Evolutionary conservation across 805 yeast genomes (phyloP), one percentile per base, ranked within the genome.

Genomic region (Maudiozyma serrabonitensis): DNA sequence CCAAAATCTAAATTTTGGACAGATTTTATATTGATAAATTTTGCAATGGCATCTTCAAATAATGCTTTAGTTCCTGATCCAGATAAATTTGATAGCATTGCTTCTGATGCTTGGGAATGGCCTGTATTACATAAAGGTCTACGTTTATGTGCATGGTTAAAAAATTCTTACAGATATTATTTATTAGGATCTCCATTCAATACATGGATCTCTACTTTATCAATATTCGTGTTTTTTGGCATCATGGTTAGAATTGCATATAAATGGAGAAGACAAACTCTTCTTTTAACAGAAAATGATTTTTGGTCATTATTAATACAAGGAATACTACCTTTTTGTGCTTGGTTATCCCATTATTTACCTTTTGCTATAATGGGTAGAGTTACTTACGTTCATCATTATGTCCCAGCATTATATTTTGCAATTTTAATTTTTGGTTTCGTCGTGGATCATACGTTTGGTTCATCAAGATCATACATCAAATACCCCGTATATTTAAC

Each of bases 341-440:
- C 96, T 11, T 91, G 97, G 97, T 75, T 81, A 41, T 73, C 88
- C 60, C 97, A 91, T 69, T 91, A 74, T 68, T 63, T 86, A 60
- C 98, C 99, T 34, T 91, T 91, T 69, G 79, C 84, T 32, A 69
- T 88, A 52, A 91, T 91, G 99, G 89, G 95, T 12, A 85, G 99
- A 73, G 97, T 93, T 50, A 89, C 95, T 2, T 91, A 93, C 66
- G 93, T 91, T 34, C 99, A 91, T 69, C 99, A 91, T 67, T 91
- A 91, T 68, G 79, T 89, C 56, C 99, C 99, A 13, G 96, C 98
- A 1, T 75, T 90, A 54, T 91, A 86, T 70, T 91, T 91, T 72
- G 98, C 98, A 46, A 83, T 89, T 73, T 71, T 90, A 55, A 82
- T 87, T 15, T 64, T 70, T 60, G 71, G 69, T 25, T 61, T 62